Evolutionary conservation across 495 filamentous ascomycete species (phyloP), one percentile per base, ranked within the genome.

Genomic region (Podospora sp.): DNA sequence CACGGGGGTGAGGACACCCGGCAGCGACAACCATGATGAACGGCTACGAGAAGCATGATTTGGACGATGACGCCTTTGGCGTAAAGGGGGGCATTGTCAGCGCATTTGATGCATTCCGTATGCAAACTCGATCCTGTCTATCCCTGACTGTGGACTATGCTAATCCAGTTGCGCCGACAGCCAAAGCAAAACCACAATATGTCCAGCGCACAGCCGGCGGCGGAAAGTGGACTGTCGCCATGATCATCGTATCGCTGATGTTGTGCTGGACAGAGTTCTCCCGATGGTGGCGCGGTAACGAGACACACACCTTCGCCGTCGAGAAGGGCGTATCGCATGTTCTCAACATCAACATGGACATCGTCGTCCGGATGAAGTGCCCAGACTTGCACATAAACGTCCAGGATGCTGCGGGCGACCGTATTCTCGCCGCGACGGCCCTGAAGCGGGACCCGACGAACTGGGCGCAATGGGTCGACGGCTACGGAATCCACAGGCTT

Each of bases 31-130:
- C 52, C 68, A 78, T 65, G 71, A 87, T 86, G 84, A 79, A 85
- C 79, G 80, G 81, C 68, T 86, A 91, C 81, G 81, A 89, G 68
- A 82, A 89, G 66, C 87, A 89, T 74, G 82, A 82, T 72, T 85
- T 94, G 70, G 87, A 92, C 75, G 91, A 93, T 73, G 89, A 89
- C 78, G 78, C 87, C 69, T 96, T 96, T 79, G 91, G 88, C 69
- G 88, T 89, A 68, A 90, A 91, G 80, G 83, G 82, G 58, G 79
- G 83, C 72, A 85, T 89, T 62, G 84, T 97, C 72, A 86, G 88
- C 78, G 91, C 93, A 46, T 99, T 99, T 78, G 95, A 99, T 86
- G 94, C 94, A 70, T 99, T 99, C 79, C 95, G 94, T 97, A 85
- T 75, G 91, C 87, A 22, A 58, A 69, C 52, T 62, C 58, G 11